Evolutionary conservation across 2,329 filamentous ascomycete genomes (phyloP), one percentile per base, ranked within the genome.

Genomic region (Parascedosporium putredinis): DNA sequence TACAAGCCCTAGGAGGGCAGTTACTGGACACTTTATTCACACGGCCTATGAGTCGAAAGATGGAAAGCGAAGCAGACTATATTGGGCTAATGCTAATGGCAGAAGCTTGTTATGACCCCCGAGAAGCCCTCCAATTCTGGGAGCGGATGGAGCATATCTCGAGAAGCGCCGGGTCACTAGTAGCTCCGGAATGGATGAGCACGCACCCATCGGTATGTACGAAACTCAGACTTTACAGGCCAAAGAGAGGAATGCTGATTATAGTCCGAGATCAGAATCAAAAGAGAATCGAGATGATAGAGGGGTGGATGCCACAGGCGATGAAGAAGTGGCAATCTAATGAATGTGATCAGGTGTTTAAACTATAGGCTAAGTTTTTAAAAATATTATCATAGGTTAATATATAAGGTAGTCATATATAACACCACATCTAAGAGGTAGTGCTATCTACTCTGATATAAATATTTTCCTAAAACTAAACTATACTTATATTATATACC

Each of bases 71-170:
- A 67, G 86, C 86, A 0, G 86, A 91, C 59, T 87, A 86, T 58
- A 88, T 90, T 45, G 86, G 86, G 0, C 64, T 90, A 29, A 79
- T 90, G 75, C 85, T 90, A 75, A 90, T 90, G 84, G 79, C 85
- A 0, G 79, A 87, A 66, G 83, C 82, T 23, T 90, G 86, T 66
- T 90, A 85, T 60, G 74, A 88, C 53, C 86, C 86, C 1, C 66
- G 73, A 10, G 78, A 79, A 53, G 85, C 86, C 0, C 69, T 84
- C 40, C 70, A 69, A 0, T 78, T 90, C 52, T 88, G 81, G 83
- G 64, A 73, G 60, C 67, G 81, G 46, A 86, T 88, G 81, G 79
- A 84, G 54, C 61, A 62, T 34, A 61, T 66, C 2, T 69, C 67
- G 45, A 56, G 70, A 23, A 50, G 51, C 12, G 59, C 56, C 2